These are phyloP conservation scores for Colletotrichum sp. DNA, from an alignment of 2,329 filamentous ascomycete genomes.

Conservation along the genomic window DNA sequence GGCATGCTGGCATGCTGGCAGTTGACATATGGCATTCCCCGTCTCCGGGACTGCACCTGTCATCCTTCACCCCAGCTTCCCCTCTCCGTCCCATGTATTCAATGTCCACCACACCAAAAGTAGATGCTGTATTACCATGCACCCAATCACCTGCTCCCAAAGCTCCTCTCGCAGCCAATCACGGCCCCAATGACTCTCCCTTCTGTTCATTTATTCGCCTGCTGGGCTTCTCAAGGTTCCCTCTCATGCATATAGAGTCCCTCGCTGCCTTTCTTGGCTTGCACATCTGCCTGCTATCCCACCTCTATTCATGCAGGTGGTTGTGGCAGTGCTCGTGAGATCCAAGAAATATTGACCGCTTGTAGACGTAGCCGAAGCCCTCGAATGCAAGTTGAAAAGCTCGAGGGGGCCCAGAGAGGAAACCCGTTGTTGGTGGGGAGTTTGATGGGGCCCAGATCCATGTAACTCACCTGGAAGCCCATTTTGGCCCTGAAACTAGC, in stretches of 20 bases:
- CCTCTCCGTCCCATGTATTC: conserved; percentile 3
- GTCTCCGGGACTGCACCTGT: not conserved
- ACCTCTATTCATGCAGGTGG: not conserved
- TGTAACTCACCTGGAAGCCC: not conserved
- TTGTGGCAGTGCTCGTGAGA: conserved; percentile 8
- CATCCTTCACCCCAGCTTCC: conserved; percentile 9
- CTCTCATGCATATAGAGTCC: not conserved
- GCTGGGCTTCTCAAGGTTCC: not conserved
- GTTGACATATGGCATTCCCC: not conserved
- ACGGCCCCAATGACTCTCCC: not conserved
- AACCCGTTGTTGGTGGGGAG: not conserved
- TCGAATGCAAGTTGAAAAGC: not conserved
- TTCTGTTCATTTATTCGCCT: not conserved
- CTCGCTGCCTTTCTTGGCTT: not conserved
- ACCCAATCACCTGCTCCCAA: conserved; percentile 3
- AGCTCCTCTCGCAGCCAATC: not conserved
- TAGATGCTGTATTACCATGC: not conserved
- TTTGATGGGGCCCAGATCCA: not conserved
- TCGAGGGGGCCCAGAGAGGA: not conserved
- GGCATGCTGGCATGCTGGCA: not conserved
- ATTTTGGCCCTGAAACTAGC: not conserved
- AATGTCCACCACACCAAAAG: not conserved
- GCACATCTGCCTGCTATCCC: not conserved
- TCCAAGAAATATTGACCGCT: not conserved
- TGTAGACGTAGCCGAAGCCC: not conserved